Evolutionary conservation across 352 stramenopile genomes (phyloP).

Genomic region (Globisporangium paroecandrum): DNA sequence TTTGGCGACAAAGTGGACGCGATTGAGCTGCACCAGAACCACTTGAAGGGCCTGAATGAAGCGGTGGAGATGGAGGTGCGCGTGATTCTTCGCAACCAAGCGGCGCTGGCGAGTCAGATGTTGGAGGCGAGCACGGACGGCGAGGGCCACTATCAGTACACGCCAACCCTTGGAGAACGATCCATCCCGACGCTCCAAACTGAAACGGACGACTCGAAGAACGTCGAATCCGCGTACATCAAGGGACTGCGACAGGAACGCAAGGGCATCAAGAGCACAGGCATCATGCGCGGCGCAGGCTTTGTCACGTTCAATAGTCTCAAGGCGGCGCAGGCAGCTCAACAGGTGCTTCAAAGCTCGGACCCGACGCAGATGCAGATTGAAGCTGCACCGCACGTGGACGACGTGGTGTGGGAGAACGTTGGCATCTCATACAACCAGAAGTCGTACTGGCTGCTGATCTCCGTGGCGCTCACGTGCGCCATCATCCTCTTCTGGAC

Average conservation of each 20-base stretch:
- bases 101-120: constrained; percentile 51
- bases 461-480: constrained; percentile 53
- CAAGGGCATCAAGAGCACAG: constrained; percentile 31
- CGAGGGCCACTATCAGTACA: constrained; percentile 25
- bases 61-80: constrained; percentile 80
- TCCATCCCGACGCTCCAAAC: constrained; percentile 28
- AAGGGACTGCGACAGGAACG: constrained; percentile 39
- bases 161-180: constrained; percentile 10
- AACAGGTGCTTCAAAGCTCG: constrained; percentile 74
- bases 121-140: constrained; percentile 37
- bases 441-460: constrained; percentile 66
- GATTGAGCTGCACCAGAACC: constrained; percentile 63
- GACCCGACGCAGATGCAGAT: constrained; percentile 71
- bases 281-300: constrained; percentile 68
- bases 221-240: constrained; percentile 62
- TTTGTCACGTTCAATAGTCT: constrained; percentile 84
- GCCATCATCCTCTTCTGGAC: constrained; percentile 85
- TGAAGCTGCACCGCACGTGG: constrained; percentile 55
- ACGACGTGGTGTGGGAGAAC: constrained; percentile 80
- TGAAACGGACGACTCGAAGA: constrained; percentile 31
- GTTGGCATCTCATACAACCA: constrained; percentile 72
- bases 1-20: constrained; percentile 57
- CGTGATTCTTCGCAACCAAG: constrained; percentile 62
- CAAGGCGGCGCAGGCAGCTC: constrained; percentile 65
- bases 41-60: constrained; percentile 69